A percentile compares a stretch with the other conserved stretches of the same genome.
phyloP scores from a whole-genome alignment of 73 alveolate species.

The Paramecium octaurelia region DNA sequence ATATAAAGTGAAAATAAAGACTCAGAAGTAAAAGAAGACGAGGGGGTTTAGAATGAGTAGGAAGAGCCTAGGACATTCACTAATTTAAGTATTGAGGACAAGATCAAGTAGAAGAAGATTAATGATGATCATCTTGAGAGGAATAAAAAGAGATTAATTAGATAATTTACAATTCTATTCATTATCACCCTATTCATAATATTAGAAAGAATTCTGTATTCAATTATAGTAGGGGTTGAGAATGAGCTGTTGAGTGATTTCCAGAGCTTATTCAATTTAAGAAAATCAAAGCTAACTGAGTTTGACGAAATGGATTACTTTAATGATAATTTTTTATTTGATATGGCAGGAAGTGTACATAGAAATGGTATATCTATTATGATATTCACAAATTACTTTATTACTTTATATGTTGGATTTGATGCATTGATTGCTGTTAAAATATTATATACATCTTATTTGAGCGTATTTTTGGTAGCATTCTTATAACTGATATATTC shows the following conservation, averaged over 20 bases:
- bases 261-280: neutral
- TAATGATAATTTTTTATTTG: slow-evolving; percentile 16
- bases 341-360: neutral
- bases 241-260: neutral
- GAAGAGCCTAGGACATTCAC: neutral
- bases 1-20: neutral
- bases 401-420: slow-evolving; percentile 31
- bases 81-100: neutral
- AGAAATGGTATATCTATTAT: neutral
- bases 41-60: neutral
- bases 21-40: neutral
- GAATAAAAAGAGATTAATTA: neutral
- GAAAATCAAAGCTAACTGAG: neutral
- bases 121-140: neutral
- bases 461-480: neutral
- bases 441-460: neutral
- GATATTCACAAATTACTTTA: neutral
- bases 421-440: slow-evolving; percentile 43
- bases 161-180: neutral
- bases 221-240: neutral
- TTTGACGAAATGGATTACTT: neutral
- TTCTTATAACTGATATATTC: neutral
- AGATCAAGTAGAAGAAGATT: neutral
- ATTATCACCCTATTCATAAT: neutral
- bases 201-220: neutral